phyloP scores from a whole-genome alignment of 1,284 basidiomycete genomes.

The Grifola frondosa region DNA sequence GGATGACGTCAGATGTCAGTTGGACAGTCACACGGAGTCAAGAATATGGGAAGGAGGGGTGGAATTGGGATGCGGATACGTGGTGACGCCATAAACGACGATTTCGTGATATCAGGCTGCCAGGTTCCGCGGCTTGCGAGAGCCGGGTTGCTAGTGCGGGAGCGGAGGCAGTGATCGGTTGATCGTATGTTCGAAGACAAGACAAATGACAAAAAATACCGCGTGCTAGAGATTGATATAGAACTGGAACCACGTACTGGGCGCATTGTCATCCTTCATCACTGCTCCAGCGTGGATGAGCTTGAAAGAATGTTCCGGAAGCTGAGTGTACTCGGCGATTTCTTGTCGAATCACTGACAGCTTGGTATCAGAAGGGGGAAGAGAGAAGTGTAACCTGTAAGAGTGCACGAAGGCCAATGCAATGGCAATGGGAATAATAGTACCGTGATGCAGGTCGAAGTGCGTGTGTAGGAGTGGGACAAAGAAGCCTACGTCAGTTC shows the following conservation, averaged over 20 bases:
- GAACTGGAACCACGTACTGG: constrained; percentile 48
- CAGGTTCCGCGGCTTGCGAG: constrained; percentile 6
- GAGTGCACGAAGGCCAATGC: constrained; percentile 2
- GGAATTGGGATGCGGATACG: constrained; percentile 16
- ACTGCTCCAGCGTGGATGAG: constrained; percentile 77
- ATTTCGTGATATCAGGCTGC: no score
- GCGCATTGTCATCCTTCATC: constrained; percentile 73
- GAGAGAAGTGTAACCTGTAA: constrained; percentile 51
- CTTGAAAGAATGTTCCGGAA: constrained; percentile 65
- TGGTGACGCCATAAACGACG: no score
- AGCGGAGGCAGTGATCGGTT: constrained; percentile 13
- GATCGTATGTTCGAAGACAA: constrained; percentile 13
- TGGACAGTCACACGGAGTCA: constrained; percentile 1
- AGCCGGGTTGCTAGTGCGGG: constrained; percentile 10
- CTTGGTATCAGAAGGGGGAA: constrained; percentile 54
- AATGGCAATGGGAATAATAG: no score
- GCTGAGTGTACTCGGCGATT: constrained; percentile 64
- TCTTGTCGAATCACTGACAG: constrained; percentile 53
- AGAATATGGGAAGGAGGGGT: constrained; percentile 1
- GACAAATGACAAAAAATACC: constrained; percentile 7
- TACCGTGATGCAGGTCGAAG: constrained; percentile 1
- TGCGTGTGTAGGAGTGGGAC: constrained; percentile 4
- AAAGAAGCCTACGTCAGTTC: constrained; percentile 8
- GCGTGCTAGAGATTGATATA: constrained; percentile 15
- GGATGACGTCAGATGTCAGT: constrained; percentile 17